phyloP scores from a whole-genome alignment of 345 rosid genomes.

The Hibiscus syriacus region DNA sequence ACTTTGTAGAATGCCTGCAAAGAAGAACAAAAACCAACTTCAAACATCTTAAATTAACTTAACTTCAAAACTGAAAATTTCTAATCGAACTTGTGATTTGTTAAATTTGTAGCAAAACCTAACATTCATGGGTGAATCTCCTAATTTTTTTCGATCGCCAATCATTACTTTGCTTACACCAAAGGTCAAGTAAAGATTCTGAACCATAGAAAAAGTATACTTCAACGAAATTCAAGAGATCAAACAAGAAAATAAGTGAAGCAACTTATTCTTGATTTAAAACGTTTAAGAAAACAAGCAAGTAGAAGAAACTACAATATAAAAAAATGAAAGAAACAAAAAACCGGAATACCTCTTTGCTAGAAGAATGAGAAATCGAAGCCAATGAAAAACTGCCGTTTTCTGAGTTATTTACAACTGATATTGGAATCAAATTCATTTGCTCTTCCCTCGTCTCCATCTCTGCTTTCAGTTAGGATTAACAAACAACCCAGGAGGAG shows the following conservation, averaged over 20 bases:
- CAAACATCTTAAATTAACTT: no score
- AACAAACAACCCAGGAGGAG: background rate
- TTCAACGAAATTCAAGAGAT: background rate
- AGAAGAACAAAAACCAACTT: no score
- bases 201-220: background rate
- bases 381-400: constrained; percentile 18
- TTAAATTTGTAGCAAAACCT: no score
- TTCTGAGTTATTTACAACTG: constrained; percentile 13
- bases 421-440: constrained; percentile 38
- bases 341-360: constrained; percentile 37
- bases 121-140: no score
- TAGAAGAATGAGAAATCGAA: constrained; percentile 30
- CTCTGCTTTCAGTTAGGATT: background rate
- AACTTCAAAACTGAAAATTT: no score
- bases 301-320: background rate
- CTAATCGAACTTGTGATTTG: no score
- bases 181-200: background rate
- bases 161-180: background rate
- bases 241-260: background rate
- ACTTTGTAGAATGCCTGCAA: no score
- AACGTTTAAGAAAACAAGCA: background rate
- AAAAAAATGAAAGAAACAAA: background rate
- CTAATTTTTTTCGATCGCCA: background rate
- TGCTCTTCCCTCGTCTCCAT: constrained; percentile 43
- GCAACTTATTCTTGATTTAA: background rate